A percentile compares a stretch with the other conserved stretches of the same genome.
These are phyloP conservation scores for Trypanosoma congolense DNA, from an alignment of 208 protist species.

Conservation along the genomic window DNA sequence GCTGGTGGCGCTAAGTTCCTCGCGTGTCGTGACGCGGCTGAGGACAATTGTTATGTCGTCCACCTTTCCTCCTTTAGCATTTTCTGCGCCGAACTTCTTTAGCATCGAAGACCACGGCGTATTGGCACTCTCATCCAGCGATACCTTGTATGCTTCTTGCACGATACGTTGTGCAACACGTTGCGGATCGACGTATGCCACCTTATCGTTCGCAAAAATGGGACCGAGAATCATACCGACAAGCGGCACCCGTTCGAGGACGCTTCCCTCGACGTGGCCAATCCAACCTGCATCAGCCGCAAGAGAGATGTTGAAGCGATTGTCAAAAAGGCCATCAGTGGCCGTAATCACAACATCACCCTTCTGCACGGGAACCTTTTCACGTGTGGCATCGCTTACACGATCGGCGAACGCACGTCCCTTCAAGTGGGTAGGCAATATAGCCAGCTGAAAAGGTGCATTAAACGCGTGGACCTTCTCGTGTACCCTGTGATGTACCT, in stretches of 20 bases:
- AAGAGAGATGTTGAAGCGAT: constrained; percentile 85
- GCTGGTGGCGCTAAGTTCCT: constrained; percentile 58
- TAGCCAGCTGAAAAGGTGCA: constrained; percentile 87
- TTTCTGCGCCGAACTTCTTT: constrained; percentile 54
- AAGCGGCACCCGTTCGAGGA: constrained; percentile 63
- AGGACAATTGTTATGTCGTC: constrained; percentile 90
- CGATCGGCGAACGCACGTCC: constrained; percentile 70
- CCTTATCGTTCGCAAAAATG: constrained; percentile 54
- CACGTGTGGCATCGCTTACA: constrained; percentile 64
- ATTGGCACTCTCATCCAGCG: constrained; percentile 55
- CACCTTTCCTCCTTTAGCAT: constrained; percentile 82
- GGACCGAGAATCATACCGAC: constrained; percentile 76
- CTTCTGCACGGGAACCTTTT: constrained; percentile 71
- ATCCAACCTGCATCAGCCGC: constrained; percentile 79
- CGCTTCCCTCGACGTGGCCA: constrained; percentile 57
- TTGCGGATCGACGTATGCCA: constrained; percentile 83
- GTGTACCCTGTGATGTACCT: constrained; percentile 71
- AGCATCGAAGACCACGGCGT: constrained; percentile 85
- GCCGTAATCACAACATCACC: constrained; percentile 90
- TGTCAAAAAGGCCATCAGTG: constrained; percentile 93
- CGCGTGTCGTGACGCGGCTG: constrained; percentile 76
- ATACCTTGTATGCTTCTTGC: constrained; percentile 69
- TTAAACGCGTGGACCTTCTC: constrained; percentile 91
- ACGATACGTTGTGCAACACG: constrained; percentile 87
- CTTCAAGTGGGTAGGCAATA: constrained; percentile 61